These are phyloP conservation scores for Chondrus crispus DNA, from an alignment of 23 red algal genomes.

Conservation along the genomic window DNA sequence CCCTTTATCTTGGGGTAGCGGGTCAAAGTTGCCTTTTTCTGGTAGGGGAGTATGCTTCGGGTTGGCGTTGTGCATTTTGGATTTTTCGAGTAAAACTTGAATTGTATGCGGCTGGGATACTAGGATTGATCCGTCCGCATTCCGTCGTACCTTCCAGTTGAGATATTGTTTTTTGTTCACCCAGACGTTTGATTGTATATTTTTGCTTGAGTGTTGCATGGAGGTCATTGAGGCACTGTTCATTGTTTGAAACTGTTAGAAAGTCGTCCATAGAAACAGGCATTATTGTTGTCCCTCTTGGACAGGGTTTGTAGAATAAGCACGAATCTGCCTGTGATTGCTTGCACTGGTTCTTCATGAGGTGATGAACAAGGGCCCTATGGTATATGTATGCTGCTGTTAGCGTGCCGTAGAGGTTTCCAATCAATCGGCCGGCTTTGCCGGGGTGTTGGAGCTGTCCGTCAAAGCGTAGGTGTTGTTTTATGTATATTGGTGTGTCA, in stretches of 20 bases:
- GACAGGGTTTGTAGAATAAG: background rate
- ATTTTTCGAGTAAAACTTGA: background rate
- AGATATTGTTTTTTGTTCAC: background rate
- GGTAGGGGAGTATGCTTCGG: background rate
- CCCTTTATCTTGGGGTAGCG: background rate
- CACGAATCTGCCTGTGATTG: background rate
- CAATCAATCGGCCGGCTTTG: background rate
- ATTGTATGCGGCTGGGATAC: background rate
- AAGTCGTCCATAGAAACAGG: background rate
- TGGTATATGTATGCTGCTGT: background rate
- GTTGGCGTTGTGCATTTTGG: background rate
- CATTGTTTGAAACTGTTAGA: background rate
- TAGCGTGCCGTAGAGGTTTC: background rate
- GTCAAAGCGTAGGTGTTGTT: background rate
- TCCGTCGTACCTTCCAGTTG: background rate
- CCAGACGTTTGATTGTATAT: background rate
- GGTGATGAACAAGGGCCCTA: background rate
- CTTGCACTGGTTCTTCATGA: background rate
- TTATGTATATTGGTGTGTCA: background rate
- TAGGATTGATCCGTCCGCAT: background rate
- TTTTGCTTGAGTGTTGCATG: background rate
- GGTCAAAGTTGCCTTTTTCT: background rate
- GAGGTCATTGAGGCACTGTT: background rate
- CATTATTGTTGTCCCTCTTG: background rate
- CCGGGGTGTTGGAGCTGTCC: background rate